Percentiles rank a stretch among this genome's conserved stretches.
These are phyloP conservation scores for Pseudovirgaria hyperparasitica DNA, from an alignment of 2,329 filamentous ascomycete species.

Conservation along the genomic window DNA sequence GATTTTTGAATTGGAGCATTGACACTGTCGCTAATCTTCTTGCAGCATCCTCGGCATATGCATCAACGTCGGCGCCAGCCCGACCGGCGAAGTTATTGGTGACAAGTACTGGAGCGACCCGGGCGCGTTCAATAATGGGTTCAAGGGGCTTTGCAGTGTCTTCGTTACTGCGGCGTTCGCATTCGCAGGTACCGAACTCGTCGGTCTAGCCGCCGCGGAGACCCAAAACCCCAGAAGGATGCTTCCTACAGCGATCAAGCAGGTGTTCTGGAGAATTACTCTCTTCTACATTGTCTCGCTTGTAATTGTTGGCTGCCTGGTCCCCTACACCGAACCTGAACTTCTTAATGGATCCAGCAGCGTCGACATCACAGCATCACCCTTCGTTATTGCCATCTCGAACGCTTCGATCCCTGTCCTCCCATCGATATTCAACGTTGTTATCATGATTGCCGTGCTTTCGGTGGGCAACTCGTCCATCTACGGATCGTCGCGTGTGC, in stretches of 20 bases:
- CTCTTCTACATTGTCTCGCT: conserved; percentile 77
- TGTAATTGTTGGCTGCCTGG: conserved; percentile 63
- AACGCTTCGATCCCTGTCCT: conserved; percentile 66
- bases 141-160: conserved; percentile 63
- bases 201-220: conserved; percentile 66
- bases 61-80: conserved; percentile 58
- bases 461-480: conserved; percentile 82
- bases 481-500: conserved; percentile 75
- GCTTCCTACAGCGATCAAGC: conserved; percentile 76
- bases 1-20: no score
- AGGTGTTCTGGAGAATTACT: conserved; percentile 86
- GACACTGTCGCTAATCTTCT: conserved; percentile 4
- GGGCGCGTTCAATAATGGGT: conserved; percentile 66
- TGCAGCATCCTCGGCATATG: conserved; percentile 66
- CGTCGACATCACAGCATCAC: conserved; percentile 61
- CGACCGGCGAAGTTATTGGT: conserved; percentile 59
- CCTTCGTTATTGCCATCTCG: conserved; percentile 80
- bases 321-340: conserved; percentile 53
- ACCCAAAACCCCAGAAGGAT: conserved; percentile 69
- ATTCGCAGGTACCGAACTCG: conserved; percentile 63
- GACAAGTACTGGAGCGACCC: conserved; percentile 63
- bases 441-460: conserved; percentile 75
- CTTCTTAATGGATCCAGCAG: conserved; percentile 44
- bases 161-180: conserved; percentile 65
- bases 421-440: conserved; percentile 76